These are phyloP conservation scores for Oemleria cerasiformis DNA, from an alignment of 306 rosid genomes.

Conservation along the genomic window DNA sequence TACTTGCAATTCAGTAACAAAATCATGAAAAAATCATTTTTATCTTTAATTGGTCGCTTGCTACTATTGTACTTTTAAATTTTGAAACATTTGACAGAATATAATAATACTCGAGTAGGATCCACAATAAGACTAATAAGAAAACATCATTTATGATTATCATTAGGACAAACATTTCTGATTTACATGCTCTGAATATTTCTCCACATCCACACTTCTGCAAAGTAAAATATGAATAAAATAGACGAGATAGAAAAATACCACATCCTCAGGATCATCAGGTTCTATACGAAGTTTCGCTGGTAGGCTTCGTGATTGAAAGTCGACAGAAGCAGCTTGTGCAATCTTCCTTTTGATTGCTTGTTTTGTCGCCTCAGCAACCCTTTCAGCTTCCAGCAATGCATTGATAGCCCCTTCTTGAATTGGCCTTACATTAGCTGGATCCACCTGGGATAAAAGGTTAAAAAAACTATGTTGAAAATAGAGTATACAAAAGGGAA, in stretches of 20 bases:
- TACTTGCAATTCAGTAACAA: neutral
- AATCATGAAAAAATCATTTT: neutral
- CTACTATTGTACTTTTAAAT: neutral
- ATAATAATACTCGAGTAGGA: neutral
- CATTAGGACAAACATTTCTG: neutral
- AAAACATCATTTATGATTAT: neutral
- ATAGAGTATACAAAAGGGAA: neutral
- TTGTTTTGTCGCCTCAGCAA: constrained; percentile 97
- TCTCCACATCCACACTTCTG: neutral
- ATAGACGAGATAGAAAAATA: constrained; percentile 30
- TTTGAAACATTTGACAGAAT: neutral
- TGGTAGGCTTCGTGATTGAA: constrained; percentile 77
- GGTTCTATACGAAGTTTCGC: constrained; percentile 93
- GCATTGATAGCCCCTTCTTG: constrained; percentile 76
- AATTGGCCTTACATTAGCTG: constrained; percentile 77
- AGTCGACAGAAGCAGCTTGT: constrained; percentile 80
- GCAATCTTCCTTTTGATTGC: constrained; percentile 92
- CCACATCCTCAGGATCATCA: constrained; percentile 97
- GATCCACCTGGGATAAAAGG: constrained; percentile 71
- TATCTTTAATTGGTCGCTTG: neutral
- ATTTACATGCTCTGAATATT: neutral
- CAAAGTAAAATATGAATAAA: constrained; percentile 1
- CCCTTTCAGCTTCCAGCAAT: constrained; percentile 84
- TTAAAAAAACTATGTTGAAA: too few species aligned
- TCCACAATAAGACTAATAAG: neutral